These are phyloP conservation scores for Beta corolliflora DNA, from an alignment of 179 eudicot genomes.

Conservation along the genomic window DNA sequence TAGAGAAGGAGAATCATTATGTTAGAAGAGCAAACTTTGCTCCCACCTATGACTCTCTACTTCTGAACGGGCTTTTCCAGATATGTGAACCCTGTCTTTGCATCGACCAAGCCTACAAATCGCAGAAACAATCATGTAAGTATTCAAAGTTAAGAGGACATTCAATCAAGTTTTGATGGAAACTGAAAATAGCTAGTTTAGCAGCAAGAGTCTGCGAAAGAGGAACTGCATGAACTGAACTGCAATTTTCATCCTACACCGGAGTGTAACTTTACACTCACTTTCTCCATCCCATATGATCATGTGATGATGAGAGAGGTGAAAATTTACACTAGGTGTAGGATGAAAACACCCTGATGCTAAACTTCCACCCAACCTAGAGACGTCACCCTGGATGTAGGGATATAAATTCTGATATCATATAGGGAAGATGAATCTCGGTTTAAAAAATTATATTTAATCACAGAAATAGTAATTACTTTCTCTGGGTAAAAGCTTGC, in stretches of 20 bases:
- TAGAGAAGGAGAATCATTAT: conserved; percentile 24
- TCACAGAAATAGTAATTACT: conserved; percentile 27
- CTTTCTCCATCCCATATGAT: too few species aligned
- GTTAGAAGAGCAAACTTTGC: conserved; percentile 25
- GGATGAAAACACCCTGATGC: too few species aligned
- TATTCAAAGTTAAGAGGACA: background rate
- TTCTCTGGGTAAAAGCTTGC: conserved; percentile 43
- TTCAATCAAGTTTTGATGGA: background rate
- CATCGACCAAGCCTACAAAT: conserved; percentile 19
- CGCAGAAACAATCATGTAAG: conserved; percentile 2
- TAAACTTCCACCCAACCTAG: too few species aligned
- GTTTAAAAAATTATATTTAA: background rate
- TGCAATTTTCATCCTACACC: background rate
- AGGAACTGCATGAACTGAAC: background rate
- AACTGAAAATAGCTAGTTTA: background rate
- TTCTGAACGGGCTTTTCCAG: conserved; percentile 34
- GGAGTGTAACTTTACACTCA: too few species aligned
- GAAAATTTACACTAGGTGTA: too few species aligned
- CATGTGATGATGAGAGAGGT: too few species aligned
- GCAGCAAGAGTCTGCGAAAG: background rate
- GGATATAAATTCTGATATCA: background rate
- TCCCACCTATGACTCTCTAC: conserved; percentile 33
- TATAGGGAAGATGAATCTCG: background rate
- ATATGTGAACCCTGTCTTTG: conserved; percentile 25
- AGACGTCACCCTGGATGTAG: background rate